Percentiles rank a stretch among this genome's conserved stretches.
Evolutionary conservation across 2,329 filamentous ascomycete genomes (phyloP).

Genomic region (Xylaria polymorpha): DNA sequence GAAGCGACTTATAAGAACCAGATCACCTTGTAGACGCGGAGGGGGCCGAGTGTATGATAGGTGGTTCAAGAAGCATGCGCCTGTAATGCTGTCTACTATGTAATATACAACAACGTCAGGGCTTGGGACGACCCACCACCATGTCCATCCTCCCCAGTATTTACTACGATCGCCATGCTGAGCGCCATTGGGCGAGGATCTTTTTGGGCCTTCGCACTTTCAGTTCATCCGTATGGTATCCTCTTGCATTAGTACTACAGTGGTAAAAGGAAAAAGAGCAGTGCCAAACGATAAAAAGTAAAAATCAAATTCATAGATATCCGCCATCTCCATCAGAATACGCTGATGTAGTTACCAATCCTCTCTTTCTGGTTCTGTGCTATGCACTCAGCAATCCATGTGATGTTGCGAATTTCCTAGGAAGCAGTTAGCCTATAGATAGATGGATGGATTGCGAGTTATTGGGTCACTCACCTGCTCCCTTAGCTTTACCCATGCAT

Average conservation of each 20-base stretch:
- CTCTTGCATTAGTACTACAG: constrained; percentile 60
- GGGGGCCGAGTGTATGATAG: constrained; percentile 42
- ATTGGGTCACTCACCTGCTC: constrained; percentile 82
- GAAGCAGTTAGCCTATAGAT: constrained; percentile 43
- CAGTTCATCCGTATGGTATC: constrained; percentile 48
- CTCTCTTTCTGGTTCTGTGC: constrained; percentile 99
- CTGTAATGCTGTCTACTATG: constrained; percentile 51
- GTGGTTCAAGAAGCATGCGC: constrained; percentile 44
- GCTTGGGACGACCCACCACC: constrained; percentile 27
- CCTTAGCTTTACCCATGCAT: constrained; percentile 96
- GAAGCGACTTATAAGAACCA: constrained; percentile 92
- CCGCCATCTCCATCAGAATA: constrained; percentile 72
- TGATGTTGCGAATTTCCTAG: constrained; percentile 99
- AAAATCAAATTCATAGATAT: constrained; percentile 32
- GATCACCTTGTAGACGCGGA: constrained; percentile 73
- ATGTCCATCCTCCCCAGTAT: constrained; percentile 15
- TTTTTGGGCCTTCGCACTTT: constrained; percentile 26
- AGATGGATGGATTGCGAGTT: not conserved
- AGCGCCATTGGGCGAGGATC: constrained; percentile 35
- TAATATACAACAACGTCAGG: constrained; percentile 53
- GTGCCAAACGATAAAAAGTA: constrained; percentile 32
- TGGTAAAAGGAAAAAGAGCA: constrained; percentile 45
- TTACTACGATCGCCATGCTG: constrained; percentile 24
- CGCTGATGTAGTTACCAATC: constrained; percentile 98
- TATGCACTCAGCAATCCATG: constrained; percentile 99